These are phyloP conservation scores for Acephala macrosclerotiorum DNA, from an alignment of 2,329 filamentous ascomycete genomes.

Conservation along the genomic window DNA sequence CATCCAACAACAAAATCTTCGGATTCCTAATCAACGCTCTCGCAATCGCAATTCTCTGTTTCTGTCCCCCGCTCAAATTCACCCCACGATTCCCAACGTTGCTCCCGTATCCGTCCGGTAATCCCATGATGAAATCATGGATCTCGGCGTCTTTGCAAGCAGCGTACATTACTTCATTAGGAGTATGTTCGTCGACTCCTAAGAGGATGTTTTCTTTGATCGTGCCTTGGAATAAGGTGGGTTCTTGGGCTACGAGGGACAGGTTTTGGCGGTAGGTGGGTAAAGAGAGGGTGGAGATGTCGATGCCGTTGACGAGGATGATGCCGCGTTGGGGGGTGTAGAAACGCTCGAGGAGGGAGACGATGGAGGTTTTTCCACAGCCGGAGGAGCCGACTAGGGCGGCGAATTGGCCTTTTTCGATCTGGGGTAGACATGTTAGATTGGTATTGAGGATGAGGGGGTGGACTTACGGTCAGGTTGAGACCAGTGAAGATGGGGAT, in stretches of 20 bases:
- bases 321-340: conserved; percentile 71
- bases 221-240: conserved; percentile 68
- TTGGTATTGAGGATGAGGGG: not conserved
- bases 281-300: conserved; percentile 66
- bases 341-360: conserved; percentile 72
- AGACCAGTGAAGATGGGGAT: conserved; percentile 65
- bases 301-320: conserved; percentile 68
- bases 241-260: conserved; percentile 78
- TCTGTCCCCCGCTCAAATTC: conserved; percentile 60
- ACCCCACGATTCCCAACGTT: conserved; percentile 54
- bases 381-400: conserved; percentile 72
- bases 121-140: conserved; percentile 58
- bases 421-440: conserved; percentile 28
- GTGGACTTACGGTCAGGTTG: conserved; percentile 56
- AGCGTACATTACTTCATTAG: conserved; percentile 51
- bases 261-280: conserved; percentile 68
- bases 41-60: conserved; percentile 62
- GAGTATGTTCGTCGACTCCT: conserved; percentile 56
- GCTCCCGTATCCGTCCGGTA: conserved; percentile 59
- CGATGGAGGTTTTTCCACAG: conserved; percentile 76
- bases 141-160: conserved; percentile 60
- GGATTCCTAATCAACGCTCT: conserved; percentile 61
- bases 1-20: conserved; percentile 61
- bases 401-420: conserved; percentile 71
- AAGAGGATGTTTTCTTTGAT: conserved; percentile 75